phyloP scores from a whole-genome alignment of 805 yeast species.

The Ogataea polymorpha region DNA sequence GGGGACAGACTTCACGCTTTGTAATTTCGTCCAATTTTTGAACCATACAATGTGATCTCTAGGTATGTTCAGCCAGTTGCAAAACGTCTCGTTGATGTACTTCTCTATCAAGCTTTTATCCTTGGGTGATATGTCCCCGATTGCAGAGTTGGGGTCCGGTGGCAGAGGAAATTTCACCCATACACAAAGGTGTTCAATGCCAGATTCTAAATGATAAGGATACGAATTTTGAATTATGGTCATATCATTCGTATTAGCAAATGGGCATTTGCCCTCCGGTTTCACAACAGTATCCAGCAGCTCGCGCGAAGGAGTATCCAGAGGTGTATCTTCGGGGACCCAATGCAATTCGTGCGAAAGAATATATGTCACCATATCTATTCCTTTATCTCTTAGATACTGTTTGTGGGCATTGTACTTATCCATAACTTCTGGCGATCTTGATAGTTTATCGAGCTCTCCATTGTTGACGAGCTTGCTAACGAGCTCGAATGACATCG shows the following conservation, averaged over 20 bases:
- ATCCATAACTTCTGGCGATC: conserved; percentile 43
- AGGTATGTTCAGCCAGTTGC: conserved; percentile 39
- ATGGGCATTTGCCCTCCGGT: conserved; percentile 38
- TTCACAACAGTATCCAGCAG: conserved; percentile 20
- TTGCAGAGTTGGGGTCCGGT: conserved; percentile 44
- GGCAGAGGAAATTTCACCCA: conserved; percentile 64
- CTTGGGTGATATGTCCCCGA: conserved; percentile 49
- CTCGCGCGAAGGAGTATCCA: conserved; percentile 13
- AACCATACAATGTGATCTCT: conserved; percentile 56
- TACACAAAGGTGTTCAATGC: conserved; percentile 55
- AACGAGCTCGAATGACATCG: conserved; percentile 48
- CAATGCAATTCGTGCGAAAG: conserved; percentile 48
- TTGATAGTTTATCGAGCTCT: conserved; percentile 44
- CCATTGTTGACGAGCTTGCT: conserved; percentile 38
- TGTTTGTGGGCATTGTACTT: conserved; percentile 46
- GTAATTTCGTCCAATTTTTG: conserved; percentile 66
- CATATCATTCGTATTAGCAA: conserved; percentile 40
- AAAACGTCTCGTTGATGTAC: conserved; percentile 48
- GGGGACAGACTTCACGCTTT: conserved; percentile 63
- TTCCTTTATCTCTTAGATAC: conserved; percentile 31
- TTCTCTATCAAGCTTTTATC: conserved; percentile 42
- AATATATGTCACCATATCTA: conserved; percentile 48
- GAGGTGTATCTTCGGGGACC: conserved; percentile 33
- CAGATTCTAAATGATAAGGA: conserved; percentile 58
- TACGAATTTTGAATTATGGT: conserved; percentile 55